phyloP scores from a whole-genome alignment of 441 rosid genomes.

The Gossypium laxum region DNA sequence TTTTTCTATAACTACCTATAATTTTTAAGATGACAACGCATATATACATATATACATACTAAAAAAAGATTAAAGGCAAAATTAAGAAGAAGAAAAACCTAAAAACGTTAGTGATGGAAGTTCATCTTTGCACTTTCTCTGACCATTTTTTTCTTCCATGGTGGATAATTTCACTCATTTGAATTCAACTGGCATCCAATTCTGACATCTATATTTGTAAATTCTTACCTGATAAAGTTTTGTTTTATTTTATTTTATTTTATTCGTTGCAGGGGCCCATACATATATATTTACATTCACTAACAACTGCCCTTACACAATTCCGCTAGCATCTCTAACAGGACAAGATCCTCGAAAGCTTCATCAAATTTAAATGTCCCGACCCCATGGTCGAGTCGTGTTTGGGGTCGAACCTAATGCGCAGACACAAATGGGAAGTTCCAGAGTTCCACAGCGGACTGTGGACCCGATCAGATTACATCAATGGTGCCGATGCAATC shows the following conservation, averaged over 20 bases:
- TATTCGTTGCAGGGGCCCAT: neutral
- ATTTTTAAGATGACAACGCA: too few relatives aligned
- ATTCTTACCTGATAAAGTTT: neutral
- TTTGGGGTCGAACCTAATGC: slow-evolving; percentile 34
- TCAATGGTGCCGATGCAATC: slow-evolving; percentile 16
- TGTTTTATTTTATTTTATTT: too few relatives aligned
- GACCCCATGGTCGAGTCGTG: slow-evolving; percentile 18
- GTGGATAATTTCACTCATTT: neutral
- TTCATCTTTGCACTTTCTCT: neutral
- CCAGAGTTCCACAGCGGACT: slow-evolving; percentile 26
- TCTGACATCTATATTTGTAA: neutral
- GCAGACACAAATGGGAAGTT: slow-evolving; percentile 14
- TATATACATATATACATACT: too few relatives aligned
- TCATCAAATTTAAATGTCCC: slow-evolving; percentile 8
- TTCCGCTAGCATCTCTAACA: slow-evolving; percentile 27
- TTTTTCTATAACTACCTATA: too few relatives aligned
- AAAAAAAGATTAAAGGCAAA: too few relatives aligned
- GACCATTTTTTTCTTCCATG: neutral
- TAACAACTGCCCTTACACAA: slow-evolving; percentile 20
- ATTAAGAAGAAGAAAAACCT: too few relatives aligned
- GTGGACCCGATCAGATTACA: slow-evolving; percentile 21
- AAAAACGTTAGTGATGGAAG: neutral
- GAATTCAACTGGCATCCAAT: too few relatives aligned
- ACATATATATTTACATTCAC: slow-evolving; percentile 19
- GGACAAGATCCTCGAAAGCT: slow-evolving; percentile 14